phyloP scores from a whole-genome alignment of 768 basidiomycete genomes.

The Phylloporus sp. region DNA sequence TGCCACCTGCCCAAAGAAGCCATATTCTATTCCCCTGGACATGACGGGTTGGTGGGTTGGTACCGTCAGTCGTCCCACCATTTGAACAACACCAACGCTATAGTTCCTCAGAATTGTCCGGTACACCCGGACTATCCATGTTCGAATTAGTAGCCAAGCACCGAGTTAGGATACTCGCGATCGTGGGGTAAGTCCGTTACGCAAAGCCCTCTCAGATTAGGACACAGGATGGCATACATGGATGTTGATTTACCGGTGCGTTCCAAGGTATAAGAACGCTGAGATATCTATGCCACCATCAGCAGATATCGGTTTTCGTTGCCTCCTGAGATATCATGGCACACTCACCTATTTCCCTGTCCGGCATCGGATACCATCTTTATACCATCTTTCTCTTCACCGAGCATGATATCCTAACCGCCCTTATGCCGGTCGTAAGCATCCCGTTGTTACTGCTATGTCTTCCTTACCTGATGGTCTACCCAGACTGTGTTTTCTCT shows the following conservation, averaged over 20 bases:
- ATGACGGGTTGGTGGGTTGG: background rate
- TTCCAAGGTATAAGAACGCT: conserved; percentile 5
- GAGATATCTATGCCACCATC: background rate
- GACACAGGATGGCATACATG: background rate
- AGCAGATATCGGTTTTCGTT: background rate
- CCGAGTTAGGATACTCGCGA: no score
- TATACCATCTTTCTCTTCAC: conserved; percentile 40
- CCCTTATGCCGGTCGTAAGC: conserved; percentile 45
- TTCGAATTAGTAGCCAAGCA: background rate
- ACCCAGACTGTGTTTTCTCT: conserved; percentile 33
- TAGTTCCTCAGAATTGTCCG: no score
- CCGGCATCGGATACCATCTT: conserved; percentile 19
- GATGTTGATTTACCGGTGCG: background rate
- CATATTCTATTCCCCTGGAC: background rate
- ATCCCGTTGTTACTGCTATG: background rate
- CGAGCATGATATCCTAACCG: conserved; percentile 45
- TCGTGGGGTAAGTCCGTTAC: background rate
- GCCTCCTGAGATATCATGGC: conserved; percentile 9
- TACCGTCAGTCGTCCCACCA: background rate
- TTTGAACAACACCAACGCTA: background rate
- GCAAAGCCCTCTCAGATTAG: background rate
- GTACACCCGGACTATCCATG: background rate
- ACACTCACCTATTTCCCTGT: background rate
- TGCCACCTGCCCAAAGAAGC: background rate
- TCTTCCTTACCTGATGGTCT: background rate